Conservation (phyloP, 176 grass and related monocot genomes). For the Aegilops tauschii region DNA sequence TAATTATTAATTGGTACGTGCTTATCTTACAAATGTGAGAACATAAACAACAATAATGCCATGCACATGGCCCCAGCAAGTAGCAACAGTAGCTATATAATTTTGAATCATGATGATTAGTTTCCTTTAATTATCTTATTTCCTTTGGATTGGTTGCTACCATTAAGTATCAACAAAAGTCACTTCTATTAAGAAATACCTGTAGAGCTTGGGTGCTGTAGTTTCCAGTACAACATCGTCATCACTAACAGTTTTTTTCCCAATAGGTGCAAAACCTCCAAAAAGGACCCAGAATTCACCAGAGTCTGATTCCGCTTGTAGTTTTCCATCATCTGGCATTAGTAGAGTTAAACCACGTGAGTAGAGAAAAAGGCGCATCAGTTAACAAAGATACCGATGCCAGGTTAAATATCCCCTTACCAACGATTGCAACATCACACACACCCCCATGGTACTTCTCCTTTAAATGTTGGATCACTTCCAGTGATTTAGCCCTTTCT, state of each 20-base stretch:
- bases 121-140: background rate
- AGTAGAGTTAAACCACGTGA: conserved; percentile 6
- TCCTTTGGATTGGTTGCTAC: background rate
- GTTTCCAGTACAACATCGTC: conserved; percentile 80
- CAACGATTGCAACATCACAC: conserved; percentile 88
- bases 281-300: conserved; percentile 97
- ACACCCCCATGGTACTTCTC: conserved; percentile 83
- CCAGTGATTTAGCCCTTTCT: conserved; percentile 95
- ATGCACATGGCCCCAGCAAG: background rate
- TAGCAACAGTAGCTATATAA: background rate
- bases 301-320: conserved; percentile 86
- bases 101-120: background rate
- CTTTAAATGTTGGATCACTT: conserved; percentile 96
- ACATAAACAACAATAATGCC: background rate
- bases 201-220: conserved; percentile 70
- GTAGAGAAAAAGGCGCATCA: conserved; percentile 11
- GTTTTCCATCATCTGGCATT: conserved; percentile 83
- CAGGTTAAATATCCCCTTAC: conserved; percentile 35
- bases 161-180: conserved; percentile 4
- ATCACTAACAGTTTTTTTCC: conserved; percentile 63
- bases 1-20: background rate
- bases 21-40: background rate
- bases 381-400: background rate
- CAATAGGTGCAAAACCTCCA: conserved; percentile 97
- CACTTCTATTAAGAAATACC: conserved; percentile 41